Evolutionary conservation across 441 rosid genomes (phyloP).

Genomic region (Raphanus hybrid): DNA sequence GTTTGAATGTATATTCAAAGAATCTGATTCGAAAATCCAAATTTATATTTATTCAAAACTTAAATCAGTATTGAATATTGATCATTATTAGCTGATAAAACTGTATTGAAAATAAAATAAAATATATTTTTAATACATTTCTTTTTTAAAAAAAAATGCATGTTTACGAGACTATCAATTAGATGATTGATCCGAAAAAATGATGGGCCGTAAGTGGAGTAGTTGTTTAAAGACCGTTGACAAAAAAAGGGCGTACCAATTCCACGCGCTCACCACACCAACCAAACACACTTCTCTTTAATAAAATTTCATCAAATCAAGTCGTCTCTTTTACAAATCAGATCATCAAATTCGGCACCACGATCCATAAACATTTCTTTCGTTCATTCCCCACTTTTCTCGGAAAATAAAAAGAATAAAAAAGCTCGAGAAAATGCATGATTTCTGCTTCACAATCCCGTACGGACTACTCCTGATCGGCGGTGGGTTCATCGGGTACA

Average conservation of each 20-base stretch:
- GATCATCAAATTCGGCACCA: background rate
- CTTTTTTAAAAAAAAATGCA: too few relatives aligned
- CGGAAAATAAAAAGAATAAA: background rate
- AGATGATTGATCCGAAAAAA: background rate
- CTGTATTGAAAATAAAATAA: too few relatives aligned
- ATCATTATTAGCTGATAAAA: too few relatives aligned
- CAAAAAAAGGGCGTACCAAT: background rate
- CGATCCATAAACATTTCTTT: slow-evolving; percentile 2
- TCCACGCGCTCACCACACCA: background rate
- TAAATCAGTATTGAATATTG: too few relatives aligned
- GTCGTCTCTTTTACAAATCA: slow-evolving; percentile 7
- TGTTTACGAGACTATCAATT: too few relatives aligned
- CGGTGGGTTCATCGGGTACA: slow-evolving; percentile 80
- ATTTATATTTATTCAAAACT: too few relatives aligned
- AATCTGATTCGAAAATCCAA: too few relatives aligned
- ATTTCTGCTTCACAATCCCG: slow-evolving; percentile 97
- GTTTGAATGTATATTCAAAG: too few relatives aligned
- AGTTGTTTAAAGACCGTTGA: background rate
- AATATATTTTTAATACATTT: too few relatives aligned
- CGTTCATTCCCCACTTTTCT: background rate
- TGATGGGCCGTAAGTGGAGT: background rate
- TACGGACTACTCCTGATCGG: slow-evolving; percentile 82
- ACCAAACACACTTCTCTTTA: too few relatives aligned
- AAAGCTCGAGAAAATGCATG: slow-evolving; percentile 64
- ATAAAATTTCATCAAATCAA: background rate